phyloP scores from a whole-genome alignment of 768 basidiomycete genomes.

The Termitomyces sp. region DNA sequence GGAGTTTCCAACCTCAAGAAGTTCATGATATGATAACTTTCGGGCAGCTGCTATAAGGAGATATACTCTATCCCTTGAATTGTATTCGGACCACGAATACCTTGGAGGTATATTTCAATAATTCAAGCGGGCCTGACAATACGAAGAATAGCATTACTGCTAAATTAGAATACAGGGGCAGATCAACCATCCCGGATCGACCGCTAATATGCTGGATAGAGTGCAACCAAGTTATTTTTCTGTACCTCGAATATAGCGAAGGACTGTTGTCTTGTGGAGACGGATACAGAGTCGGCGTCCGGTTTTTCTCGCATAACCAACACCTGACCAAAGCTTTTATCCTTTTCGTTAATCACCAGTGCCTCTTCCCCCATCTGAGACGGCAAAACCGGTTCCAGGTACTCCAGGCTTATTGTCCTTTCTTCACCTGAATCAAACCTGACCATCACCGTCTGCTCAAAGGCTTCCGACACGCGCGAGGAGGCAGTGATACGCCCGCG shows the following conservation, averaged over 20 bases:
- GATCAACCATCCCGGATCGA: background rate
- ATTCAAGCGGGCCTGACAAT: too few species aligned
- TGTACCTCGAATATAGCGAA: constrained; percentile 29
- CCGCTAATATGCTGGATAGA: constrained; percentile 15
- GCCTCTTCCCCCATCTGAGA: constrained; percentile 38
- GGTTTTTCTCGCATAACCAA: constrained; percentile 38
- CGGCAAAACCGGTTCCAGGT: constrained; percentile 36
- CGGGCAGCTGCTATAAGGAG: too few species aligned
- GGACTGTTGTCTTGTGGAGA: constrained; percentile 30
- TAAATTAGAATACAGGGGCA: background rate
- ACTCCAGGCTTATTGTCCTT: constrained; percentile 31
- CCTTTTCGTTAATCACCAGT: constrained; percentile 22
- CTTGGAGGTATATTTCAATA: too few species aligned
- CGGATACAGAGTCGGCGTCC: constrained; percentile 26
- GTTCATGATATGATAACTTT: too few species aligned
- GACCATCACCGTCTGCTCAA: constrained; percentile 19
- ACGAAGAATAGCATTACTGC: background rate
- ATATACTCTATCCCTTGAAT: too few species aligned
- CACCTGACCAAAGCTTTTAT: constrained; percentile 23
- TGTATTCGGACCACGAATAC: too few species aligned
- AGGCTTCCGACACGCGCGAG: constrained; percentile 19
- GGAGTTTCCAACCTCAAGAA: too few species aligned
- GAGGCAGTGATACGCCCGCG: constrained; percentile 21
- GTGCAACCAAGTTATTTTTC: constrained; percentile 27
- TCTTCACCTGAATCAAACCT: constrained; percentile 26